Evolutionary conservation across 768 basidiomycete genomes (phyloP), one percentile per base, ranked within the genome.

Genomic region (Astraeus odoratus): DNA sequence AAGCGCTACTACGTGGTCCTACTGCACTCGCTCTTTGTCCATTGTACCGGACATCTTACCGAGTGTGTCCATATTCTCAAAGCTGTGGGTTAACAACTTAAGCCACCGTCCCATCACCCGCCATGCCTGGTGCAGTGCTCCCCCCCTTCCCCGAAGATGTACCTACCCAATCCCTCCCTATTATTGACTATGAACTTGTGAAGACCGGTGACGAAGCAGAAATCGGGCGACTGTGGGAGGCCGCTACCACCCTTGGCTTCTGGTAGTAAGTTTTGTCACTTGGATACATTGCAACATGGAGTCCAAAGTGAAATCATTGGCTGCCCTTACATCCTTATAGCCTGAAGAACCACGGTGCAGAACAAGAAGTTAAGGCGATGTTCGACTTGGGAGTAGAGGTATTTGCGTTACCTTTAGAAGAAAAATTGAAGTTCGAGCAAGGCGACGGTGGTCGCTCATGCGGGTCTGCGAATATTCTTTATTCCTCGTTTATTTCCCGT

Each of bases 161-260:
- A 12, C 64, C 59, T 4, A 70, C 70, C 1, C 71, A 74, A 23
- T 72, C 73, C 0, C 51, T 77, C 1, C 64, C 74, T 8, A 57
- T 77, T 20, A 60, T 77, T 42, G 75, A 77, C 54, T 75, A 63
- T 41, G 55, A 50, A 3, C 60, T 67, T 2, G 51, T 77, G 24
- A 59, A 60, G 22, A 52, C 53, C 0, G 56, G 68, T 1, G 63
- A 73, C 26, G n/a, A 54, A 9, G 45, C 44, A 2, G 76, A 75
- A 55, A 56, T 70, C 7, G 63, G 69, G 7, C 64, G 54, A 41
- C 65, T 77, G 16, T 76, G 71, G 70, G 55, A 69, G 19, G 75
- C 75, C 0, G 71, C 72, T 15, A 74, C 71, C 0, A 59, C 64
- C 22, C 60, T 77, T 12, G 76, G 76, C 1, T 77, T 77, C 58